These are phyloP conservation scores for Castanopsis chinensis DNA, from an alignment of 306 rosid species.

Conservation along the genomic window DNA sequence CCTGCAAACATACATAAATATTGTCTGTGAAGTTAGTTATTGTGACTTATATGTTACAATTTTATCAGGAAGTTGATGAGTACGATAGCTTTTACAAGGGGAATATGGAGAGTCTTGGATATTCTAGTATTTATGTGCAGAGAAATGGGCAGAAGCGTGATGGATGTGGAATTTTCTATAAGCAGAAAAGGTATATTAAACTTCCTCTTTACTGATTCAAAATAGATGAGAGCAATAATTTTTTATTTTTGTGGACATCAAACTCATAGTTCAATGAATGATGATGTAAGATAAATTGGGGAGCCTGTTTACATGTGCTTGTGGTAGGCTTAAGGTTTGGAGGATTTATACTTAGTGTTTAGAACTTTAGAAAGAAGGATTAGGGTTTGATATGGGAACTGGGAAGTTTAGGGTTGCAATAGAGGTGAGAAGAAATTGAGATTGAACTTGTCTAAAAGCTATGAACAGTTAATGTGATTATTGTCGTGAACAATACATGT, in stretches of 20 bases:
- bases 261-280: background rate
- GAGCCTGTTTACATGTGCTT: background rate
- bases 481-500: no score
- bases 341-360: background rate
- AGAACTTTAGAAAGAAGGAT: background rate
- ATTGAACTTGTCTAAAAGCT: background rate
- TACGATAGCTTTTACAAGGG: slow-evolving; percentile 75
- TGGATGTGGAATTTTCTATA: slow-evolving; percentile 87
- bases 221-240: background rate
- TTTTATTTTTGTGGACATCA: background rate
- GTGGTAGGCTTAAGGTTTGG: background rate
- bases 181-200: slow-evolving; percentile 55
- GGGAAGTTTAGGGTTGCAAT: background rate
- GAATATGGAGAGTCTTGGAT: slow-evolving; percentile 61
- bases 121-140: slow-evolving; percentile 75
- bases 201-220: background rate
- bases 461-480: no score
- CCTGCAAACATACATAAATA: background rate
- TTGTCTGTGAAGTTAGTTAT: background rate
- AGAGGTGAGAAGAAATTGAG: background rate
- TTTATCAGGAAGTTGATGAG: slow-evolving; percentile 84
- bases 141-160: slow-evolving; percentile 91
- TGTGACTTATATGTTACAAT: background rate
- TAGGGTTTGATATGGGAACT: background rate
- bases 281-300: background rate